Evolutionary conservation across 2,329 filamentous ascomycete genomes (phyloP), one percentile per base, ranked within the genome.

Genomic region (Cytospora schulzeri): DNA sequence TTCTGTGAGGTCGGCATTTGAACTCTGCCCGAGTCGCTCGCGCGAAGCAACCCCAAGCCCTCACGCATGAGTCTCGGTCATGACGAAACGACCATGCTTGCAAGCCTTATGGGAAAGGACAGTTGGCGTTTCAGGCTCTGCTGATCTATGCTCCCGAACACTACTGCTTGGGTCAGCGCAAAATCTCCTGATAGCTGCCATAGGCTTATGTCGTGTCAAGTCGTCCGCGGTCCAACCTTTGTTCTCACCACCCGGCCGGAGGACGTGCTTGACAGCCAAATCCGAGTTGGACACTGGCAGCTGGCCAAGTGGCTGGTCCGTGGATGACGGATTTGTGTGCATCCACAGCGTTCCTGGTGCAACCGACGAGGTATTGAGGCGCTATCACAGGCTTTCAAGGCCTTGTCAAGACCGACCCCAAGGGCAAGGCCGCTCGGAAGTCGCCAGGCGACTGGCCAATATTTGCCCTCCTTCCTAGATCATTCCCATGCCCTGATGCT

Each of bases 61-160:
- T 22, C n/a, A 48, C n/a, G 19, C 41, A 45, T 45, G 4, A 14
- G 17, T 41, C 51, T 26, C 38, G 26, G n/a, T 52, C 45, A 56
- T 55, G 28, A 45, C 57, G 64, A 60, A 56, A 64, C 64, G 64
- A 66, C 61, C 64, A 64, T 56, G 38, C 31, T 17, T 31, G 54
- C 56, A 48, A 33, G 17, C 9, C 56, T 29, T 60, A 45, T 55
- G 26, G 45, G 57, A 35, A 53, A 28, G 22, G 61, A 63, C 61
- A 64, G 48, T 52, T 28, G 28, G 45, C 41, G 64, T 66, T 64
- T 64, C 64, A 60, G 52, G 33, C 38, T 28, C 29, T 55, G 17
- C n/a, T 7, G 53, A 35, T 29, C 28, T 50, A n/a, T n/a, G n/a
- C 50, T 41, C 54, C 19, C 33, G 57, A 62, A 41, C 19, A 26